phyloP scores from a whole-genome alignment of 345 rosid species.

The Eutrema heterophyllum region DNA sequence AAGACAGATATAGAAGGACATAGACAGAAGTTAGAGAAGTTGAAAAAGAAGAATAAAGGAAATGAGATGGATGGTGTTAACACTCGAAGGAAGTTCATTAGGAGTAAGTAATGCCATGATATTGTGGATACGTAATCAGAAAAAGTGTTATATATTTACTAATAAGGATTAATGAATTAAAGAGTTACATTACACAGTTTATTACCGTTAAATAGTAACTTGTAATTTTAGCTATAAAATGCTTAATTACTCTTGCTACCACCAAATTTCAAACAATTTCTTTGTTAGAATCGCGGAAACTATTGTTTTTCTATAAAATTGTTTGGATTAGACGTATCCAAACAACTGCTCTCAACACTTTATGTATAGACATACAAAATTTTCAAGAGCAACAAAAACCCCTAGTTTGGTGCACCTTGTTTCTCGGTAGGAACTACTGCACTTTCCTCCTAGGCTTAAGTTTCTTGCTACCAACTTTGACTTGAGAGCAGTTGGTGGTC shows the following conservation, averaged over 20 bases:
- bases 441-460: conserved; percentile 28
- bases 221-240: neutral
- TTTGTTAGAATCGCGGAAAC: neutral
- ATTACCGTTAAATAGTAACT: neutral
- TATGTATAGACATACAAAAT: conserved; percentile 17
- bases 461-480: conserved; percentile 15
- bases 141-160: neutral
- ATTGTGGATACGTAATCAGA: neutral
- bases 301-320: neutral
- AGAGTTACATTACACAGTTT: neutral
- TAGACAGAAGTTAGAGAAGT: conserved; percentile 55
- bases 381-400: conserved; percentile 14
- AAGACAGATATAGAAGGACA: conserved; percentile 63
- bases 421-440: conserved; percentile 16
- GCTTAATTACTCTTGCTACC: neutral
- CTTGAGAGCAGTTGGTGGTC: conserved; percentile 4
- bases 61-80: conserved; percentile 5
- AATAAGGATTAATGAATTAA: neutral
- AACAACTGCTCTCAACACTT: too few species aligned
- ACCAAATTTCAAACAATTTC: neutral
- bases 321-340: neutral
- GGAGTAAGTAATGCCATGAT: conserved; percentile 12
- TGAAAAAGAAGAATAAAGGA: conserved; percentile 36
- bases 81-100: conserved; percentile 16
- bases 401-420: conserved; percentile 17